Evolutionary conservation across 1,139 yeast species (phyloP), one percentile per base, ranked within the genome.

Genomic region (Zygoascus sp.): DNA sequence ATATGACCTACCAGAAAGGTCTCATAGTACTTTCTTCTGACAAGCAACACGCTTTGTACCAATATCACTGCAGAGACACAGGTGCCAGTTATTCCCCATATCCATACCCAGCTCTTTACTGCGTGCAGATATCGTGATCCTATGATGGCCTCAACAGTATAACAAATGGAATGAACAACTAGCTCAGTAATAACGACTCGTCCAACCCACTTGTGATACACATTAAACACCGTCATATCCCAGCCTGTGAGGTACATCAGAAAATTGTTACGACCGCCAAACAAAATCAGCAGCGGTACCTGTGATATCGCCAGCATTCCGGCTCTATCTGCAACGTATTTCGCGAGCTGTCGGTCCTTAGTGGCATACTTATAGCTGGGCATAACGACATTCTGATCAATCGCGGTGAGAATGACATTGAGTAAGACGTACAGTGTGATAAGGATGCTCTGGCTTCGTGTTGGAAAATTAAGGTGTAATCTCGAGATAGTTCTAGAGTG

Each of bases 241-340:
- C 83, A 74, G 19, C 83, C 77, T 0, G 87, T 80, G 5, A 78
- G 42, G 66, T 72, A 68, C 50, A 77, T 74, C 32, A 81, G 60
- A 45, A 81, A 63, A 59, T 81, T 81, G 62, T 75, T 80, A 55
- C 89, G 68, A 4, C 86, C 84, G 0, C 81, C 84, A 65, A 81
- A 73, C 30, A 77, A 58, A 35, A 80, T 67, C 21, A 80, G 57
- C 10, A 80, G 55, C 0, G 84, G 85, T 56, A 76, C 59, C 51
- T 76, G 65, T 21, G 72, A 69, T 37, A 79, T 70, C 1, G 77
- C 72, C 9, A 81, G 54, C 38, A 80, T 72, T 1, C 78, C 72
- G 10, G 81, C 56, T 53, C 90, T 67, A 38, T 73, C 81, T 0
- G 77, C 79, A 45, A 70, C 61, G 54, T 64, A 73, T 50, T 55